Evolutionary conservation across 2,329 filamentous ascomycete genomes (phyloP).

Genomic region (Colletotrichum sp.): DNA sequence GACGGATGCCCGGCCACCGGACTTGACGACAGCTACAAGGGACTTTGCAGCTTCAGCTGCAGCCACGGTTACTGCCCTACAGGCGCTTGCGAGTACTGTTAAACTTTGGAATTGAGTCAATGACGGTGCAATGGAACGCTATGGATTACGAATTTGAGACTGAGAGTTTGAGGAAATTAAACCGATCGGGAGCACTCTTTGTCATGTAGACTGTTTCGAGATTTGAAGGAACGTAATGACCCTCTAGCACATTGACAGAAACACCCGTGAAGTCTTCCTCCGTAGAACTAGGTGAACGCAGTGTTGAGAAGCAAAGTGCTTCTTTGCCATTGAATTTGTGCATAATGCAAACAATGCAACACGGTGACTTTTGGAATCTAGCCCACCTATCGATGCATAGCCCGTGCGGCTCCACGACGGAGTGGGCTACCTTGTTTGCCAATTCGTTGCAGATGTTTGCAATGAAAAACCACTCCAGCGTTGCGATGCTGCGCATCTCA

Average conservation of each 20-base stretch:
- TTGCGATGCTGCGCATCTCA: background rate
- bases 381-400: background rate
- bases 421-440: background rate
- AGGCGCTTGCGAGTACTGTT: constrained; percentile 30
- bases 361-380: background rate
- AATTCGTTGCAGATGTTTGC: background rate
- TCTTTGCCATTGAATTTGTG: background rate
- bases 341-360: background rate
- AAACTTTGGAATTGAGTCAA: background rate
- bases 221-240: background rate
- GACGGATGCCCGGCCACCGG: constrained; percentile 37
- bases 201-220: background rate
- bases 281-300: background rate
- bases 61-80: constrained; percentile 51
- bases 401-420: background rate
- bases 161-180: background rate
- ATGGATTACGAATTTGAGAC: background rate
- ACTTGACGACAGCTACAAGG: constrained; percentile 40
- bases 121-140: background rate
- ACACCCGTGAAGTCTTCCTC: background rate
- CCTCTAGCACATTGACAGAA: background rate
- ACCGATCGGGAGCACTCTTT: background rate
- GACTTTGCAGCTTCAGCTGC: constrained; percentile 51
- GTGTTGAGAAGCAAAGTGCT: background rate
- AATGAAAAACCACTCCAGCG: background rate